A percentile compares a stretch with the other conserved stretches of the same genome.
Evolutionary conservation across 441 rosid species (phyloP).

Genomic region (Viola pubescens): DNA sequence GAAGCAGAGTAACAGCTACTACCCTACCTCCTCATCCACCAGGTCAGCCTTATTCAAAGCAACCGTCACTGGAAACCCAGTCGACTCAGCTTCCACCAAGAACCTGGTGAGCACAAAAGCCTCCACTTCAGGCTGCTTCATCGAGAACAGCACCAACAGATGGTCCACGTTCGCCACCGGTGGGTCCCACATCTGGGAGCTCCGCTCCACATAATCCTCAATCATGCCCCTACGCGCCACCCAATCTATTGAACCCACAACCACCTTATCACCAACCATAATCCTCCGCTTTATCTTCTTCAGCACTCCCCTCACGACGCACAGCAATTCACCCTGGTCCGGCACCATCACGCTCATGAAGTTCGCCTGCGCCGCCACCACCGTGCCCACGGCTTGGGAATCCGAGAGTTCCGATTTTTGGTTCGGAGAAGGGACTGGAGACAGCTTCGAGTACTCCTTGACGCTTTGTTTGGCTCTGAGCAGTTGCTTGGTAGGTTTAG

Average conservation of each 20-base stretch:
- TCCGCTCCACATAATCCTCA: constrained; percentile 72
- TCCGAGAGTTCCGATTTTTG: constrained; percentile 46
- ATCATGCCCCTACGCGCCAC: constrained; percentile 75
- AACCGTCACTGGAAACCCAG: constrained; percentile 66
- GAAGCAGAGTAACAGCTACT: neutral
- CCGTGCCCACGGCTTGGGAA: constrained; percentile 73
- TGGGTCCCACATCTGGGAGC: constrained; percentile 61
- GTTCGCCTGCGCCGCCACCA: constrained; percentile 83
- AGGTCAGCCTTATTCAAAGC: constrained; percentile 75
- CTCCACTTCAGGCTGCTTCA: constrained; percentile 74
- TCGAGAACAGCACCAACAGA: constrained; percentile 66
- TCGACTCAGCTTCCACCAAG: constrained; percentile 82
- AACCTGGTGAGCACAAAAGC: constrained; percentile 73
- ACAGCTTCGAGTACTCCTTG: constrained; percentile 47
- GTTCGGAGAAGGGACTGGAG: constrained; percentile 53
- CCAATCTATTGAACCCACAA: constrained; percentile 88
- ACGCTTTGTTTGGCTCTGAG: constrained; percentile 53
- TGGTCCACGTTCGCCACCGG: constrained; percentile 89
- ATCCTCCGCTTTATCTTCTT: constrained; percentile 91
- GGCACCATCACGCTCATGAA: constrained; percentile 80
- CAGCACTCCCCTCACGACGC: constrained; percentile 78
- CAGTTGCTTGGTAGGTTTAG: constrained; percentile 35
- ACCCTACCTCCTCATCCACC: constrained; percentile 48
- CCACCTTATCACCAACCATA: constrained; percentile 75
- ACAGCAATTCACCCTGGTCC: constrained; percentile 49